Base-by-base conservation (phyloP, 1,284 basidiomycete species). In the Flammula alnicola region DNA sequence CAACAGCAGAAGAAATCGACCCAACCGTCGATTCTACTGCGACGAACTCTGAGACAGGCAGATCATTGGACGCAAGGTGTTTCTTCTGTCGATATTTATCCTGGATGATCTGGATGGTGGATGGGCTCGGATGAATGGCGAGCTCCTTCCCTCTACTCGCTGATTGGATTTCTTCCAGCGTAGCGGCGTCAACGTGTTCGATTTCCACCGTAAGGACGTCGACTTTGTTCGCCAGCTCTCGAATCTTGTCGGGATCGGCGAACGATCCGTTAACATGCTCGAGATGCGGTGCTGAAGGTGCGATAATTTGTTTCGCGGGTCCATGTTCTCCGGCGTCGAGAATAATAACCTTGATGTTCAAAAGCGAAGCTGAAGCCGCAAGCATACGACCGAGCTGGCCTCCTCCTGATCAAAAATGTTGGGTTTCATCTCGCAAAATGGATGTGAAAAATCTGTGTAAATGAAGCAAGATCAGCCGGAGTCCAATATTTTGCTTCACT, bases 371-470 rank as follows among this genome's bases (percentile, higher is more conserved):
- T 0, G 96, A 88, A 40, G 91, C 89, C 7, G 89, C 92, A 31
- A 99, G 83, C 96, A 99, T 98, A 33, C 97, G 93, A 38, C 97
- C 97, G 12, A 99, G 84, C 73, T 99, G 96, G 60, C 96, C 96
- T 41, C 96, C 97, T 60, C 96, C 96, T 94, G 52, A 49, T 45
- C 32, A 55, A 58, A 56, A 51, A 50, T 39, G 42, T 57, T 52
- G 43, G 46, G 26, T 47, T 51, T 46, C 20, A 47, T 44, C 35
- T 47, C 40, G 33, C 31, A 37, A 19, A 45, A 37, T n/a, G 47
- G 16, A 41, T 23, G 27, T 37, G 44, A 47, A 32, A 49, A 27
- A 47, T 48, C 27, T 55, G 54, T 57, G 45, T 48, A 44, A 33
- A 44, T 29, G 38, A 26, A 33, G 41, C 19, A 44, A 25, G 20